Evolutionary conservation across 169 alveolate species (phyloP).

Genomic region (Fabrea salina): DNA sequence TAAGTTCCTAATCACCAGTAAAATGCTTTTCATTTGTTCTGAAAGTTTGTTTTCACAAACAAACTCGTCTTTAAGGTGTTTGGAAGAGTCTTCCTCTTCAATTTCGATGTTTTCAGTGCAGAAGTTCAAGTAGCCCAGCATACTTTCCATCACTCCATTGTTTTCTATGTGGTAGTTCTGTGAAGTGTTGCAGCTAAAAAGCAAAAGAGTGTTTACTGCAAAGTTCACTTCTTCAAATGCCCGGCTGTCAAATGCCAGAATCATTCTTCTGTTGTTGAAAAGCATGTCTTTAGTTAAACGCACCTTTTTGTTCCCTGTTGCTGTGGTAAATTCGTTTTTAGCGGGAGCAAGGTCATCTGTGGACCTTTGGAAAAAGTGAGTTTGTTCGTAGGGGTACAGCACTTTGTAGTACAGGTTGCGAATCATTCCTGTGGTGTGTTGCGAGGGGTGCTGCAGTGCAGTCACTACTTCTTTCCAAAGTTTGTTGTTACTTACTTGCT

Average conservation of each 20-base stretch:
- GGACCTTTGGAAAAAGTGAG: background rate
- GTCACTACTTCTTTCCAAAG: constrained; percentile 17
- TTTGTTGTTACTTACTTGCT: background rate
- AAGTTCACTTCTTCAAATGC: constrained; percentile 13
- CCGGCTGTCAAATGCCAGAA: constrained; percentile 17
- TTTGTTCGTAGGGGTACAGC: constrained; percentile 4
- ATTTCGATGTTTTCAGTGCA: background rate
- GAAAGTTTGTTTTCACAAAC: background rate
- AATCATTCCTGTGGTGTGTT: background rate
- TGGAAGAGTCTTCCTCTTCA: background rate
- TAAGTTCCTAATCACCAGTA: constrained; percentile 1
- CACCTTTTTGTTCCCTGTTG: background rate
- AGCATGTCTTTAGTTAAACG: background rate
- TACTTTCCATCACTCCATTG: background rate
- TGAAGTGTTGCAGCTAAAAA: constrained; percentile 26
- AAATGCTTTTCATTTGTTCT: constrained; percentile 8
- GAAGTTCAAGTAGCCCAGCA: background rate
- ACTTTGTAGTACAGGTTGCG: background rate
- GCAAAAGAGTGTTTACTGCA: constrained; percentile 20
- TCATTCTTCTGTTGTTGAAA: background rate
- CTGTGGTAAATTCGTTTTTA: background rate
- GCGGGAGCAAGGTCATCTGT: background rate
- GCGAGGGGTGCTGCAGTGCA: background rate
- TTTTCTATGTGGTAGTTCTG: background rate
- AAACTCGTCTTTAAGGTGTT: constrained; percentile 8